Percentiles rank a stretch among this genome's conserved stretches.
These are phyloP conservation scores for Jatropha podagrica DNA, from an alignment of 441 rosid genomes.

Conservation along the genomic window DNA sequence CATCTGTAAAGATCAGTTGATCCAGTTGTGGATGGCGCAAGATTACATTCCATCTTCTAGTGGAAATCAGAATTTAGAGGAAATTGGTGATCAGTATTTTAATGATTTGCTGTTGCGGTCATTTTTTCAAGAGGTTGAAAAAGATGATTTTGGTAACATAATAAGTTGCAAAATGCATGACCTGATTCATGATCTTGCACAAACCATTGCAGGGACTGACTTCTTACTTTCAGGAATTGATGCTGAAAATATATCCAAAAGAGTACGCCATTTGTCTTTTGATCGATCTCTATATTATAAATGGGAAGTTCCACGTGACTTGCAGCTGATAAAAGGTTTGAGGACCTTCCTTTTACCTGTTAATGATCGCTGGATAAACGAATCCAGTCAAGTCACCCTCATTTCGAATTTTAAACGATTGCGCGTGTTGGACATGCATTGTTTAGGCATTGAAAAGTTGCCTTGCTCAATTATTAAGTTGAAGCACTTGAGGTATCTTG, in stretches of 20 bases:
- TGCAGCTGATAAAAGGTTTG: constrained; percentile 15
- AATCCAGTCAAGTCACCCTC: constrained; percentile 12
- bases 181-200: constrained; percentile 26
- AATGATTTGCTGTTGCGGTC: constrained; percentile 23
- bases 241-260: constrained; percentile 14
- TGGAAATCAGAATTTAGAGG: constrained; percentile 23
- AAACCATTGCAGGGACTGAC: constrained; percentile 24
- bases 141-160: constrained; percentile 19
- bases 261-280: constrained; percentile 23
- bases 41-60: constrained; percentile 18
- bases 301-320: constrained; percentile 18
- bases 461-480: constrained; percentile 22
- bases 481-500: constrained; percentile 29
- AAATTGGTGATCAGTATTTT: constrained; percentile 23
- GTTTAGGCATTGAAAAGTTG: constrained; percentile 19
- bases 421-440: constrained; percentile 23
- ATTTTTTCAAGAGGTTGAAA: constrained; percentile 26
- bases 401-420: constrained; percentile 13
- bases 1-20: constrained; percentile 14
- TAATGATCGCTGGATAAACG: constrained; percentile 23
- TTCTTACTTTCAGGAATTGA: constrained; percentile 12
- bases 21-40: constrained; percentile 26
- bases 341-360: constrained; percentile 22
- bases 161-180: constrained; percentile 29
- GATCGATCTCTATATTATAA: constrained; percentile 12